Conservation (phyloP, 163 green algal species). For the Chlamydomonas reinhardtii region DNA sequence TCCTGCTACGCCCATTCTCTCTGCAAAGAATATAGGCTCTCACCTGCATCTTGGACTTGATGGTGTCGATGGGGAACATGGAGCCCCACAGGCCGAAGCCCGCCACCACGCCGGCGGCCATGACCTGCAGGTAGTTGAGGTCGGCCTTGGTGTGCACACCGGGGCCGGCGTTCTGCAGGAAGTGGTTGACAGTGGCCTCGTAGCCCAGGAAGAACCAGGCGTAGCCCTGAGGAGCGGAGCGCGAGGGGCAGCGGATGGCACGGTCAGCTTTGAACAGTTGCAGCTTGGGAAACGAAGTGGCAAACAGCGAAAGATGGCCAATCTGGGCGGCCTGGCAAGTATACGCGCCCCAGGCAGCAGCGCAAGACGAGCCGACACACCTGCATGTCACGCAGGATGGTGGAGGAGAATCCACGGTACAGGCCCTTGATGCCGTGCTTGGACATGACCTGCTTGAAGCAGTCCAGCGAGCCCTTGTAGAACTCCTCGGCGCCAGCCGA, state of each 20-base stretch:
- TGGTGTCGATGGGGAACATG: slow-evolving; percentile 73
- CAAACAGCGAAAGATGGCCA: not conserved
- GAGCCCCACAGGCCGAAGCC: slow-evolving; percentile 69
- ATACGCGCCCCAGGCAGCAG: too few relatives aligned
- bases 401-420: slow-evolving; percentile 62
- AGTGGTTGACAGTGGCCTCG: slow-evolving; percentile 63
- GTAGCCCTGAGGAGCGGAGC: slow-evolving; percentile 53
- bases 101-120: slow-evolving; percentile 61
- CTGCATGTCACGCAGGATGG: slow-evolving; percentile 63
- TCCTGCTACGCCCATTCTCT: too few relatives aligned
- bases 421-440: slow-evolving; percentile 61
- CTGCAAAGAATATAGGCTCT: too few relatives aligned
- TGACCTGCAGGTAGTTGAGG: slow-evolving; percentile 60
- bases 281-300: too few relatives aligned
- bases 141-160: slow-evolving; percentile 62
- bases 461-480: slow-evolving; percentile 66
- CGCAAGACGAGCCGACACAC: too few relatives aligned
- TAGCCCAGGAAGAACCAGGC: slow-evolving; percentile 72
- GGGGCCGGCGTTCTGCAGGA: slow-evolving; percentile 51
- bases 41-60: slow-evolving; percentile 71
- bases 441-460: slow-evolving; percentile 57
- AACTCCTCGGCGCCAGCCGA: slow-evolving; percentile 36
- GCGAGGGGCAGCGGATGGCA: too few relatives aligned
- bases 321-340: too few relatives aligned
- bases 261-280: too few relatives aligned